Base-by-base conservation (phyloP, 2,329 filamentous ascomycete species). In the Apiospora koreana region DNA sequence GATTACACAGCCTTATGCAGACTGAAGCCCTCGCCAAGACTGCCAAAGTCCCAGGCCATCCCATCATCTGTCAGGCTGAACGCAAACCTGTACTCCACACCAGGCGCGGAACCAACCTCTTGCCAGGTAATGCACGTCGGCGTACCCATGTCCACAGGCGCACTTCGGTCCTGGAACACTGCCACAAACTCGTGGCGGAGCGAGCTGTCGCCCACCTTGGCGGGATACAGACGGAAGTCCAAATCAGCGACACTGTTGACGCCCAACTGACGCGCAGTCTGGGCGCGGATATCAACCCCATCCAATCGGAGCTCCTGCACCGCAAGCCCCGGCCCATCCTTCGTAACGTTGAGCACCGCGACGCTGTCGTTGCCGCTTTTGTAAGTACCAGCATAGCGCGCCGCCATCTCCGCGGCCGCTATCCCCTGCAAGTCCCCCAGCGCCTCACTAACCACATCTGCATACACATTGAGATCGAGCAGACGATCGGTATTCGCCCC, bases 381-480 rank as follows among this genome's bases (percentile, higher is more conserved):
- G 45, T 71, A 77, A 3, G 12, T 23, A 12, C 75, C 76, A 1
- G 69, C 69, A 43, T 72, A 77, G n/a, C 71, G 69, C 21, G 50
- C 65, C 12, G 54, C 71, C 54, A 68, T 71, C 71, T 76, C 70
- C 46, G 50, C 23, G 0, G 71, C 72, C 1, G 75, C 75, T 3
- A 75, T 50, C 10, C 67, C 65, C 45, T 73, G 31, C 7, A 78
- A 50, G 43, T 70, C 35, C 12, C 58, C 69, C 23, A 77, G 16
- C 21, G 69, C 71, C 0, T 77, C 75, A 7, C 77, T 79, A 0
- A 78, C 76, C 21, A 81, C 66, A 41, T 81, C 80, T 0, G 75
- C 80, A n/a, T 80, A 72, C 0, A 80, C 79, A 16, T 81, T 80
- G 7, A 80, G 75, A 45, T 80, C 79, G 3, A 78, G 46, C n/a